These are phyloP conservation scores for Ceratobasidium sp. DNA, from an alignment of 1,284 basidiomycete species.

Conservation along the genomic window DNA sequence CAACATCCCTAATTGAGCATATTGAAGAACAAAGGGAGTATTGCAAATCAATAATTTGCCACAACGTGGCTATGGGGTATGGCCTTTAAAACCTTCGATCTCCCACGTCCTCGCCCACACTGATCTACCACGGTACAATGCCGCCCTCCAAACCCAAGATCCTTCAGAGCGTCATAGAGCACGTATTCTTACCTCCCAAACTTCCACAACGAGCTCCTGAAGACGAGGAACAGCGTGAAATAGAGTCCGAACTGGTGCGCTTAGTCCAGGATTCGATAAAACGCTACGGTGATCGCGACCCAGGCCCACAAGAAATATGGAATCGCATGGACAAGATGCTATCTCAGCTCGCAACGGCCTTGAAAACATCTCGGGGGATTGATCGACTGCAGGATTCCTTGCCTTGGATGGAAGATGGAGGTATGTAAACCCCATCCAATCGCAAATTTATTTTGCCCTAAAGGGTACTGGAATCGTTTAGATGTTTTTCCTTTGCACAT, in stretches of 20 bases:
- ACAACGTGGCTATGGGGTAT: too few relatives aligned
- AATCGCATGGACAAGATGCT: too few relatives aligned
- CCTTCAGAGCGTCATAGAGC: conserved; percentile 54
- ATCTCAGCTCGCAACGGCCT: background rate
- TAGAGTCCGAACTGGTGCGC: background rate
- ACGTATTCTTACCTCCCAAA: conserved; percentile 61
- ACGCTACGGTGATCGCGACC: conserved; percentile 1
- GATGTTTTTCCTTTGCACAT: conserved; percentile 59
- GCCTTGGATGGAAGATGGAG: background rate
- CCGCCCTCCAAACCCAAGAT: background rate
- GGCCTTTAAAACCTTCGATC: too few relatives aligned
- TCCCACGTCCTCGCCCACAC: background rate
- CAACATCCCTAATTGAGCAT: too few relatives aligned
- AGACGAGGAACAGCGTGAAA: background rate
- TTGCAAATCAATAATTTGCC: too few relatives aligned
- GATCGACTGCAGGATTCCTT: background rate
- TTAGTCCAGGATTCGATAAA: background rate
- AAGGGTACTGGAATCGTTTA: conserved; percentile 46
- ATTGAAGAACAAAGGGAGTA: too few relatives aligned
- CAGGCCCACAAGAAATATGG: too few relatives aligned
- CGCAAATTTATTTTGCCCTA: background rate
- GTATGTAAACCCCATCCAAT: background rate
- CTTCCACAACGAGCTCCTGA: conserved; percentile 58
- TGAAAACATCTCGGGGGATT: background rate
- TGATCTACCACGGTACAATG: background rate